Conservation (phyloP, 768 basidiomycete genomes). For the Phlegmacium glaucopus region DNA sequence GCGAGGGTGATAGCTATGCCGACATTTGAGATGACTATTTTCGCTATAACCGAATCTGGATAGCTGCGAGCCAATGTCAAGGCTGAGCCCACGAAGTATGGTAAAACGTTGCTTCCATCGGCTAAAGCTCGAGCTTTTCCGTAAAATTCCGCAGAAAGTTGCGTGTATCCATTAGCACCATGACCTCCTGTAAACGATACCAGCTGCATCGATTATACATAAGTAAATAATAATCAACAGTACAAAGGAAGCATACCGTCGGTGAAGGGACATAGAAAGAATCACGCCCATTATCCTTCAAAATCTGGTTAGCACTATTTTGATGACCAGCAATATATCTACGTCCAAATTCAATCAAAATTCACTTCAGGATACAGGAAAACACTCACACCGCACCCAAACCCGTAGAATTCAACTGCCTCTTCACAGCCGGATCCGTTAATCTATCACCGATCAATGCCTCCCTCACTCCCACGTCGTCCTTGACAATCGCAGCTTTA, state of each 20-base stretch:
- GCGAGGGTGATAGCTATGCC: constrained; percentile 22
- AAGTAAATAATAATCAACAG: not conserved
- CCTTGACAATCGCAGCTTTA: constrained; percentile 22
- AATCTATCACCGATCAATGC: constrained; percentile 17
- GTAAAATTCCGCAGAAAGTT: constrained; percentile 29
- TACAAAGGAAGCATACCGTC: constrained; percentile 25
- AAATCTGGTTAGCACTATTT: constrained; percentile 36
- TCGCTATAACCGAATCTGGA: constrained; percentile 25
- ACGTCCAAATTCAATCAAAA: not conserved
- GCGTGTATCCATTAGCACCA: constrained; percentile 36
- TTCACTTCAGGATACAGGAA: not conserved
- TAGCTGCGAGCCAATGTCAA: constrained; percentile 33
- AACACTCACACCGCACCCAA: constrained; percentile 21
- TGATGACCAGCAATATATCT: constrained; percentile 31
- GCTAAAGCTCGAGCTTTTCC: constrained; percentile 32
- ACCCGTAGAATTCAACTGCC: constrained; percentile 26
- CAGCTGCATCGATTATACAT: constrained; percentile 17
- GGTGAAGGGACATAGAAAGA: constrained; percentile 37
- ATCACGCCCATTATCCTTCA: constrained; percentile 40
- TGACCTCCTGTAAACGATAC: constrained; percentile 34
- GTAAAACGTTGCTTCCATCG: constrained; percentile 38
- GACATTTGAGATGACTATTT: constrained; percentile 19
- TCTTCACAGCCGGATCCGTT: constrained; percentile 15
- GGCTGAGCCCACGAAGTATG: constrained; percentile 39
- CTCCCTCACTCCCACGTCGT: constrained; percentile 17